A percentile compares a stretch with the other conserved stretches of the same genome.
phyloP scores from a whole-genome alignment of 2,329 filamentous ascomycete genomes.

The Cladosporium sp. region DNA sequence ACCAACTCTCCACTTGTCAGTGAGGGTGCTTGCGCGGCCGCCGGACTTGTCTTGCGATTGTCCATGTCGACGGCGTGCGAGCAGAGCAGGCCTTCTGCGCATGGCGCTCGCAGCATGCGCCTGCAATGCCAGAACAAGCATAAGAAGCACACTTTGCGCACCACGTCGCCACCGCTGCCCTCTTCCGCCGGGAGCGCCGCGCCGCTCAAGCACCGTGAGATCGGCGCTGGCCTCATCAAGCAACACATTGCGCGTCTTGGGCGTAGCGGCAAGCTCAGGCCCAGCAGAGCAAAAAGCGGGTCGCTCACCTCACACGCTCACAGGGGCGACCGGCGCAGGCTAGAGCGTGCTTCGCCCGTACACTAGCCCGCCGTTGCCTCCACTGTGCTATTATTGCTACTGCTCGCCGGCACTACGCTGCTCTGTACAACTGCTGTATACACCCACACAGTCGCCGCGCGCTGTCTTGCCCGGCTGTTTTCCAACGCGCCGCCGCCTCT shows the following conservation, averaged over 20 bases:
- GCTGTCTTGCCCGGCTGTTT: neutral
- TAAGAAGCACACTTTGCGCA: neutral
- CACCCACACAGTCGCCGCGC: neutral
- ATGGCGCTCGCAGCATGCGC: neutral
- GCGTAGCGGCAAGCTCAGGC: slow-evolving; percentile 6
- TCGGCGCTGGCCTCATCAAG: neutral
- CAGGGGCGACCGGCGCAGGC: slow-evolving; percentile 1
- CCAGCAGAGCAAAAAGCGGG: neutral
- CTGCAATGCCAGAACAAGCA: neutral
- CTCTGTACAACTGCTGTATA: neutral
- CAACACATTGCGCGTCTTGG: slow-evolving; percentile 9
- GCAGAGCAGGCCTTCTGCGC: neutral
- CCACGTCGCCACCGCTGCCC: no score
- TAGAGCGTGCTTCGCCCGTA: neutral
- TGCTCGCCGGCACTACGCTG: neutral
- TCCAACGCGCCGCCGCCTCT: slow-evolving; percentile 5
- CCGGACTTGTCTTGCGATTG: neutral
- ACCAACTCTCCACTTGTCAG: neutral
- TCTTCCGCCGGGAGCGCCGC: no score
- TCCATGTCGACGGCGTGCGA: neutral
- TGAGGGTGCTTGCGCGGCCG: slow-evolving; percentile 6
- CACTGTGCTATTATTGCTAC: slow-evolving; percentile 6
- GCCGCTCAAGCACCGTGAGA: neutral
- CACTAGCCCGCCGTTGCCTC: slow-evolving; percentile 9
- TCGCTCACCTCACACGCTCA: neutral